A percentile compares a stretch with the other conserved stretches of the same genome.
Conservation (phyloP, 345 rosid species). For the Rubroshorea leprosula region DNA sequence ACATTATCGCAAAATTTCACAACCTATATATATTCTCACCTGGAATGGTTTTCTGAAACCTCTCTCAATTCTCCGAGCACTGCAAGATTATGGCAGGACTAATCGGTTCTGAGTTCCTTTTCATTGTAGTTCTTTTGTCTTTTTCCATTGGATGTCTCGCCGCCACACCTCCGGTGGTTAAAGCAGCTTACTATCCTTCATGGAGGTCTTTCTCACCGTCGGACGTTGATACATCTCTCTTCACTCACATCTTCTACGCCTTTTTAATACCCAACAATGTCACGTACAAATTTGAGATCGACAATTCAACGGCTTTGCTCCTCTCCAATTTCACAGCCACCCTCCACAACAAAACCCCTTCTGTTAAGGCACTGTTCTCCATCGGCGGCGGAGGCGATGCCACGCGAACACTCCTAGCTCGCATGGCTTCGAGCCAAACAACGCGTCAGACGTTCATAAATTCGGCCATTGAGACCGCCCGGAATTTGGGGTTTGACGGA, state of each 20-base stretch:
- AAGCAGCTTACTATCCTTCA: conserved; percentile 49
- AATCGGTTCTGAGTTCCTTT: too few species aligned
- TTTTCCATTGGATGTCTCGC: neutral
- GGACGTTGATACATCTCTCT: conserved; percentile 34
- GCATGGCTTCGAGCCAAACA: too few species aligned
- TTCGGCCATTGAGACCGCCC: too few species aligned
- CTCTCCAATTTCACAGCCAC: conserved; percentile 35
- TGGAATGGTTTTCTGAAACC: too few species aligned
- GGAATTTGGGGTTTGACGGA: conserved; percentile 42
- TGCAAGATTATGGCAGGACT: too few species aligned
- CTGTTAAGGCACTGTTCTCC: conserved; percentile 36
- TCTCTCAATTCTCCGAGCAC: too few species aligned
- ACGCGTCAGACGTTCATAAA: too few species aligned
- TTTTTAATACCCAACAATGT: conserved; percentile 39
- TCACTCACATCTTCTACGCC: conserved; percentile 47
- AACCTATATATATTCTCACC: too few species aligned
- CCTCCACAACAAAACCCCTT: conserved; percentile 30
- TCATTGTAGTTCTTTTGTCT: too few species aligned
- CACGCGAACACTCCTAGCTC: too few species aligned
- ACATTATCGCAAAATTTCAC: too few species aligned
- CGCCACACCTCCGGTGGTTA: conserved; percentile 28
- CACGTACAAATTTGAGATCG: conserved; percentile 26
- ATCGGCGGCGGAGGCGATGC: conserved; percentile 13
- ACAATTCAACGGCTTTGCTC: conserved; percentile 5
- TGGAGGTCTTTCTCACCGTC: conserved; percentile 35